Conservation (phyloP, 192 early-diverging fungal genomes). For the Coemansia sp. region DNA sequence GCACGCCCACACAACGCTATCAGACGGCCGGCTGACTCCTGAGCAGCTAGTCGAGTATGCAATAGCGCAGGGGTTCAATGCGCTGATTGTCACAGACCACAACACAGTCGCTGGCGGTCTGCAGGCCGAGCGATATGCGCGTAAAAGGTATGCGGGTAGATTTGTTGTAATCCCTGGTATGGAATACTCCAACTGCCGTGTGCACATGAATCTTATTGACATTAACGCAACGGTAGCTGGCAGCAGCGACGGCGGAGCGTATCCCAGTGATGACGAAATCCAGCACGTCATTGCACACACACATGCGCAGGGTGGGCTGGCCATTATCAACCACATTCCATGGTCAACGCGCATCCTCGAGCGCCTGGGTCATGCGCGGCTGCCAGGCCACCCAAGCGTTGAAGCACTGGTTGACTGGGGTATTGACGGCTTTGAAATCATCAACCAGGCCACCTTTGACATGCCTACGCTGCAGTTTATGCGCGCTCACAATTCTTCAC, state of each 20-base stretch:
- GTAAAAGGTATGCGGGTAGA: constrained; percentile 49
- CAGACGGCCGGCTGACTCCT: constrained; percentile 61
- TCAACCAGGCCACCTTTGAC: constrained; percentile 62
- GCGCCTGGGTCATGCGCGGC: constrained; percentile 55
- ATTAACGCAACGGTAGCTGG: constrained; percentile 58
- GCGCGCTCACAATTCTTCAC: constrained; percentile 20
- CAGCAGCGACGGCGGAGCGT: constrained; percentile 31
- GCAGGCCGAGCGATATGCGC: constrained; percentile 59
- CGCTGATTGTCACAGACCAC: constrained; percentile 70
- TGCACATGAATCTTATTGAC: constrained; percentile 72
- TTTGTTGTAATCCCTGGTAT: constrained; percentile 67
- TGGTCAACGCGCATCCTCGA: constrained; percentile 66
- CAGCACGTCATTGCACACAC: constrained; percentile 54
- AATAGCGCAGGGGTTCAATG: constrained; percentile 69
- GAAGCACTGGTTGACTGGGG: constrained; percentile 62
- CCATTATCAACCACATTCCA: constrained; percentile 72
- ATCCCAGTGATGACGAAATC: constrained; percentile 62
- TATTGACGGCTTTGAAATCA: constrained; percentile 69
- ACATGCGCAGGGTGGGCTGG: constrained; percentile 65
- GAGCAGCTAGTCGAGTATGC: constrained; percentile 65
- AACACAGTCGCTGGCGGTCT: constrained; percentile 65
- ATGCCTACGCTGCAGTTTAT: constrained; percentile 36
- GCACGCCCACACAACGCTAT: constrained; percentile 64
- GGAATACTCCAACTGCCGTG: constrained; percentile 68
- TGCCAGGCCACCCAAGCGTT: constrained; percentile 63